phyloP scores from a whole-genome alignment of 140 eudicot genomes.

The Oenanthe javanica region DNA sequence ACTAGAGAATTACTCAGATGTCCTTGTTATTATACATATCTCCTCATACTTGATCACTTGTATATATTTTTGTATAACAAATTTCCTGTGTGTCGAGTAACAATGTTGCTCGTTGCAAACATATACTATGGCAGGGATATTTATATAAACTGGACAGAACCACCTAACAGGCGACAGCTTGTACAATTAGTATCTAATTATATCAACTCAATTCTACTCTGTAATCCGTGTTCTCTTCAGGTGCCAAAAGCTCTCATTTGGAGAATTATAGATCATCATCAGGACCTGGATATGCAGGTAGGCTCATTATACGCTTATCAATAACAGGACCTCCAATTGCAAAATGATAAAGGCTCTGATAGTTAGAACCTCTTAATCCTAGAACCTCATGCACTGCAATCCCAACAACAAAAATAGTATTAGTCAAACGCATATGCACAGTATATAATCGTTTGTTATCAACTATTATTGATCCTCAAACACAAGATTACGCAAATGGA shows the following conservation, averaged over 20 bases:
- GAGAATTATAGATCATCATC: constrained; percentile 28
- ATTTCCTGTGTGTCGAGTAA: too few relatives aligned
- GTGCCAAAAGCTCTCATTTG: not conserved
- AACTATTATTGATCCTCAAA: too few relatives aligned
- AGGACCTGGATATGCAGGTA: constrained; percentile 96
- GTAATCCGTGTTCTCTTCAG: not conserved
- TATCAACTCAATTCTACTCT: not conserved
- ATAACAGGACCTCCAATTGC: constrained; percentile 76
- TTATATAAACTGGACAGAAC: not conserved
- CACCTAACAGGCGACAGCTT: not conserved
- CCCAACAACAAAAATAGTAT: not conserved
- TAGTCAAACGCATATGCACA: not conserved
- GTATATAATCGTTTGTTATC: not conserved
- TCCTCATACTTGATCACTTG: too few relatives aligned
- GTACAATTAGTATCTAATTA: not conserved
- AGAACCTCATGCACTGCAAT: constrained; percentile 79
- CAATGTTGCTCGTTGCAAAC: not conserved
- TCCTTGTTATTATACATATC: too few relatives aligned
- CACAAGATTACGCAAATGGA: not conserved
- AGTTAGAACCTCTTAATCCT: constrained; percentile 62
- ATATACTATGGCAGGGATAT: not conserved
- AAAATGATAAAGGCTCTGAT: constrained; percentile 83
- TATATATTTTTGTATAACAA: too few relatives aligned
- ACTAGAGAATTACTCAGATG: too few relatives aligned
- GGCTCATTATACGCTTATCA: constrained; percentile 87